These are phyloP conservation scores for Croton setiger DNA, from an alignment of 441 rosid genomes.

Conservation along the genomic window DNA sequence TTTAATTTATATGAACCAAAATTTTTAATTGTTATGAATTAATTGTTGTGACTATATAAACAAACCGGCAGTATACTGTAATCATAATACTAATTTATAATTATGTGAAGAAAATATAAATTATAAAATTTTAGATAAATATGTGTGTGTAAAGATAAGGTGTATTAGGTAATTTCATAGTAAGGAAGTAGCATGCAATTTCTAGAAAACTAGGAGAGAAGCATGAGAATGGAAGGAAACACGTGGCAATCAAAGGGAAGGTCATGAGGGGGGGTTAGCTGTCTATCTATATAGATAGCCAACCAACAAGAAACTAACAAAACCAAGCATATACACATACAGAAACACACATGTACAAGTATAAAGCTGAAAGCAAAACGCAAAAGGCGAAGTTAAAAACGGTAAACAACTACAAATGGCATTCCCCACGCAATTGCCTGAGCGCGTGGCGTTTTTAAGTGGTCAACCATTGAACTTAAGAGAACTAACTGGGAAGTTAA, in stretches of 20 bases:
- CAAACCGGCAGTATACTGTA: no score
- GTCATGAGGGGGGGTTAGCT: neutral
- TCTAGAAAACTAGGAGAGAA: constrained; percentile 12
- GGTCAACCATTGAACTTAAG: constrained; percentile 4
- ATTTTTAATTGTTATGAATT: no score
- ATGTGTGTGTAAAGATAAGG: neutral
- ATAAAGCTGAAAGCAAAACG: no score
- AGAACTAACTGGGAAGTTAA: constrained; percentile 7
- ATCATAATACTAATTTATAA: no score
- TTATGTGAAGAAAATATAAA: no score
- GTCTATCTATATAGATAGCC: constrained; percentile 14
- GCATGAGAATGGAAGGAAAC: neutral
- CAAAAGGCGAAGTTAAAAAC: neutral
- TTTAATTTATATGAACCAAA: no score
- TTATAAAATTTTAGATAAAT: no score
- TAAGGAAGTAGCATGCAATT: neutral
- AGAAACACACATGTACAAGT: neutral
- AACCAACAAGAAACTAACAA: constrained; percentile 19
- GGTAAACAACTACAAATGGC: neutral
- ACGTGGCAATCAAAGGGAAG: constrained; percentile 11
- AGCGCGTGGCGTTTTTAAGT: neutral
- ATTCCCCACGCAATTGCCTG: neutral
- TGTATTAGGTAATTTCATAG: neutral
- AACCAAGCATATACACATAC: neutral
- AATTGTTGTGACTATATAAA: no score